Conservation (phyloP, 2,329 filamentous ascomycete species). For the Xylaria sp. region DNA sequence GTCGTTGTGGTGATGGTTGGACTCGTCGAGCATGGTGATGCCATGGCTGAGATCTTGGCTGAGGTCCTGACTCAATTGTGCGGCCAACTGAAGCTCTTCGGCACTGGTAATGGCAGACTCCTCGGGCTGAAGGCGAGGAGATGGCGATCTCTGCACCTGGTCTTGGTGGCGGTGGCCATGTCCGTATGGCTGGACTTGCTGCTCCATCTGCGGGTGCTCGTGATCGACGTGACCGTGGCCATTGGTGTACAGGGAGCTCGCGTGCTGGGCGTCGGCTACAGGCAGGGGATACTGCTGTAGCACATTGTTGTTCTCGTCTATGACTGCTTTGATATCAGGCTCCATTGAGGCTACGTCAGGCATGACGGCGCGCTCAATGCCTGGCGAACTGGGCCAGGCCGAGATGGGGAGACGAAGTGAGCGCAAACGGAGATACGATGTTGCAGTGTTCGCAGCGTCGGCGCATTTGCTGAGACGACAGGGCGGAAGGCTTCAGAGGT, state of each 20-base stretch:
- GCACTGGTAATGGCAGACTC: conserved; percentile 41
- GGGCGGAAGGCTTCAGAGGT: conserved; percentile 7
- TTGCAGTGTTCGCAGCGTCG: conserved; percentile 3
- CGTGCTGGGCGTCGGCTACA: conserved; percentile 40
- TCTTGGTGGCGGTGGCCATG: conserved; percentile 27
- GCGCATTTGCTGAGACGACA: conserved; percentile 2
- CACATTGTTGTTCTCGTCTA: conserved; percentile 26
- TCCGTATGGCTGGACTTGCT: conserved; percentile 24
- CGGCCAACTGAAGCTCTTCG: conserved; percentile 54
- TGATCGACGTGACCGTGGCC: conserved; percentile 22
- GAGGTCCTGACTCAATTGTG: conserved; percentile 52
- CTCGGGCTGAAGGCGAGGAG: conserved; percentile 39
- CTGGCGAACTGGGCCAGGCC: conserved; percentile 13
- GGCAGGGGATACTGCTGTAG: conserved; percentile 44
- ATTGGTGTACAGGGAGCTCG: conserved; percentile 38
- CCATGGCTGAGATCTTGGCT: conserved; percentile 48
- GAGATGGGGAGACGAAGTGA: conserved; percentile 7
- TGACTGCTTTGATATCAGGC: conserved; percentile 23
- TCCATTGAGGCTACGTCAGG: conserved; percentile 29
- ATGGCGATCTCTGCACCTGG: conserved; percentile 25
- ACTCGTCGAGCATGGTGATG: conserved; percentile 38
- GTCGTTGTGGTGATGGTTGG: conserved; percentile 32
- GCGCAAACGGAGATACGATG: background rate
- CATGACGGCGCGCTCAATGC: conserved; percentile 23
- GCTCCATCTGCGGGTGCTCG: conserved; percentile 26